Base-by-base conservation (phyloP, 345 rosid species). In the Lumnitzera racemosa region DNA sequence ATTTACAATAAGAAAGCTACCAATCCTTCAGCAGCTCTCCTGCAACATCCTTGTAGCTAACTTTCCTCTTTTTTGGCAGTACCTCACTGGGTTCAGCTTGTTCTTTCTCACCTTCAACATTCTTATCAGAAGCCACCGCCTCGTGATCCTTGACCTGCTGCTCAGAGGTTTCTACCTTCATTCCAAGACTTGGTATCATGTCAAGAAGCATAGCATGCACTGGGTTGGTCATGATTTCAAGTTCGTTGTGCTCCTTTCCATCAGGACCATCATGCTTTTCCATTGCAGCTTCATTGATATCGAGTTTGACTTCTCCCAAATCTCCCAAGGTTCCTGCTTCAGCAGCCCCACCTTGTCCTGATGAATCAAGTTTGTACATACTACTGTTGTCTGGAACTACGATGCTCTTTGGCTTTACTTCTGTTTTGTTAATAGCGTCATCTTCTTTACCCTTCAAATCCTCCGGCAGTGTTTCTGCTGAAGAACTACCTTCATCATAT, bases 11-110 rank as follows among this genome's bases (percentile, higher is more conserved):
- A 49, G 17, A 47, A 46, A 23, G 9, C 70, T 58, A 72, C 79
- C 78, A 83, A 61, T 83, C 88, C 75, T 82, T 80, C 61, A 92
- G 89, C 61, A 92, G 68, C 62, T 85, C 81, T 7, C 67, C 64
- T 0, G 91, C 95, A 17, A 92, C 57, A 74, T 92, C 90, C 59
- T 78, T 76, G 74, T 84, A 92, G 78, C 98, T 92, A n/a, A 92
- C 91, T 76, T 84, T 89, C 83, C 74, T 85, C 65, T 89, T 89
- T 85, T 89, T 75, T 72, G 54, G 55, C 12, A 75, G 76, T 54
- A 61, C 69, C 52, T 64, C 60, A 31, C 50, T 56, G 2, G 62
- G 43, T 43, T 62, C 79, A 36, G 65, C 61, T 15, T 53, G 53
- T 24, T 65, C 60, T 62, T 75, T 65, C 76, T 73, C 72, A 27